Evolutionary conservation across 1,284 basidiomycete genomes (phyloP), one percentile per base, ranked within the genome.

Genomic region (Fomitopsis schrenkii): DNA sequence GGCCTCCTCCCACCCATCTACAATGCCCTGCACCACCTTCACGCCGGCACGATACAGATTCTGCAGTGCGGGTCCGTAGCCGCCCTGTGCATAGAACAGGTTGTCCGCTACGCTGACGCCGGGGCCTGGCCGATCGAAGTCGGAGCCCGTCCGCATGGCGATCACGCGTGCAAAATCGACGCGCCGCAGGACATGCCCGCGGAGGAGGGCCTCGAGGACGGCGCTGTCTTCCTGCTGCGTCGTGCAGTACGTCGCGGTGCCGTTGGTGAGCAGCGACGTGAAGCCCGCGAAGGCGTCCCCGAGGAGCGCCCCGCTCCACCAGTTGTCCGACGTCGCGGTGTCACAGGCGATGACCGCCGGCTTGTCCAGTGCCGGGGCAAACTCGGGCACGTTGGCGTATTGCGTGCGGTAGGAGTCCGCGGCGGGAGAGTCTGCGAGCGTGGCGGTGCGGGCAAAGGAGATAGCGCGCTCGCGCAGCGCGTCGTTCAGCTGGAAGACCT

Each of bases 141-240:
- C 76, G 41, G 75, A 75, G 12, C 69, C 79, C 2, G 80, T 78
- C 19, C 81, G 75, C 71, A 81, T 77, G 61, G 80, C 60, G 60
- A 82, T 73, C 48, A 81, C 70, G 53, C 81, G 75, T 3, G 72
- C 66, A 67, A 80, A 82, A 68, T 83, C 81, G 61, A 79, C 70
- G 33, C 72, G 67, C 1, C 75, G 72, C 22, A 75, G 73, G 50
- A 74, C 67, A 53, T 74, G 71, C 3, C 75, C 77, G 26, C 80
- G 75, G 28, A 82, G 63, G 57, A 82, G 75, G 1, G 75, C 74
- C 57, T 78, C 79, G 38, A 82, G 76, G 28, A 74, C 75, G 14
- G 76, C 80, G 64, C 80, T 82, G 70, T 83, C 82, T 67, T 83
- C 82, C 64, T 83, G 79, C 12, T 79, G 78, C 8, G 79, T 78